Conservation (phyloP, 495 filamentous ascomycete genomes). For the Trichoderma asperelloides region DNA sequence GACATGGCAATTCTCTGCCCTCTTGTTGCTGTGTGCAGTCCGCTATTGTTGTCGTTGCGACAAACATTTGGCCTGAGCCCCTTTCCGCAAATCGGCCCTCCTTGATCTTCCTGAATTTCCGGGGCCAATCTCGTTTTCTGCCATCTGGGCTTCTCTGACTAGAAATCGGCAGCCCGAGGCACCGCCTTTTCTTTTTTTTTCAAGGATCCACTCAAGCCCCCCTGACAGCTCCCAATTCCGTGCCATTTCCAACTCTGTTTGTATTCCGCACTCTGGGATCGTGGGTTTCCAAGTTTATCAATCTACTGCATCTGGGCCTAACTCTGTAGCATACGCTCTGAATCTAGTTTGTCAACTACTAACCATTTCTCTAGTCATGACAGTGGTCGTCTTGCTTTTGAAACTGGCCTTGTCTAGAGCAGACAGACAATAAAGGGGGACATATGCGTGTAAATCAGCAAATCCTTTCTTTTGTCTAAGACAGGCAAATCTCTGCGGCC, state of each 20-base stretch:
- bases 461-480: neutral
- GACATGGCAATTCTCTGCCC: neutral
- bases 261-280: neutral
- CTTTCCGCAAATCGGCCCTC: neutral
- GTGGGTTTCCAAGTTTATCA: too few relatives aligned
- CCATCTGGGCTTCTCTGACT: neutral
- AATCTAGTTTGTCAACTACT: too few relatives aligned
- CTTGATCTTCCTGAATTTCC: neutral
- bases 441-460: too few relatives aligned
- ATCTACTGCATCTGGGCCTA: too few relatives aligned
- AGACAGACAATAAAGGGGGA: neutral
- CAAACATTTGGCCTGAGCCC: neutral
- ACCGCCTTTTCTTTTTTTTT: slow-evolving; percentile 5
- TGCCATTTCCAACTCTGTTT: neutral
- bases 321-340: too few relatives aligned
- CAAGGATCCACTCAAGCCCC: neutral
- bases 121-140: slow-evolving; percentile 1
- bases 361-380: too few relatives aligned
- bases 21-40: neutral
- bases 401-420: neutral
- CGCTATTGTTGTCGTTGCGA: neutral
- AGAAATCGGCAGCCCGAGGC: neutral
- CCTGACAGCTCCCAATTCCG: neutral
- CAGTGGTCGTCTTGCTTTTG: too few relatives aligned
- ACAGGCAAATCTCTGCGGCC: neutral